Conservation (phyloP, 805 yeast genomes). For the Metschnikowia sp. region DNA sequence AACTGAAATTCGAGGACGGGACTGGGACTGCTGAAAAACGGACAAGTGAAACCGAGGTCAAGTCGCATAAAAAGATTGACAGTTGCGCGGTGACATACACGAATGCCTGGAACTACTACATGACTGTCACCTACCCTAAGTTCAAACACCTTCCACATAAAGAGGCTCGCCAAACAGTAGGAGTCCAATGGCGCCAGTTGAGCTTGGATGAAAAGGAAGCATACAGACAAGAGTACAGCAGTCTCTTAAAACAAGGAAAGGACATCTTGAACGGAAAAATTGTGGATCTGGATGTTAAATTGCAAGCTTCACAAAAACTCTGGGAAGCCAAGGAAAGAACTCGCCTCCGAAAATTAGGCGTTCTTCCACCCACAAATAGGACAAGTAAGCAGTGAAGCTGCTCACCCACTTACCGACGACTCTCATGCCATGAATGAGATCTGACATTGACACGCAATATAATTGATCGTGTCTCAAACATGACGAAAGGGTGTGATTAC, state of each 20-base stretch:
- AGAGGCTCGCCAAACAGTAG: conserved; percentile 16
- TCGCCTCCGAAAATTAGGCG: conserved; percentile 14
- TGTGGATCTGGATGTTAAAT: conserved; percentile 26
- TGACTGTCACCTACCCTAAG: conserved; percentile 17
- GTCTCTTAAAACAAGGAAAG: conserved; percentile 25
- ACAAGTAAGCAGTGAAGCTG: no score
- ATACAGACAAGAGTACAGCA: conserved; percentile 26
- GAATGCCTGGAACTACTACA: conserved; percentile 38
- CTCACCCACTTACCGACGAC: no score
- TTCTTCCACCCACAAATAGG: not conserved
- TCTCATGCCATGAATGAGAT: no score
- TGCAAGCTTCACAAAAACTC: conserved; percentile 9
- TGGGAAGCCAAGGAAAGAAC: conserved; percentile 11
- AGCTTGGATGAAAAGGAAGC: conserved; percentile 25
- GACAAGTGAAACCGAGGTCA: not conserved
- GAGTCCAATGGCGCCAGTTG: conserved; percentile 25
- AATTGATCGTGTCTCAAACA: no score
- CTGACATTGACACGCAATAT: no score
- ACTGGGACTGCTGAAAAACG: not conserved
- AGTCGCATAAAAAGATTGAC: not conserved
- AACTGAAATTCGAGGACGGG: conserved; percentile 21
- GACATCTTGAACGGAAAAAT: conserved; percentile 29
- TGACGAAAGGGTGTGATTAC: no score
- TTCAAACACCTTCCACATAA: conserved; percentile 14
- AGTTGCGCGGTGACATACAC: conserved; percentile 22